Percentiles rank a stretch among this genome's conserved stretches.
These are phyloP conservation scores for Penicillium sp. DNA, from an alignment of 2,329 filamentous ascomycete species.

Conservation along the genomic window DNA sequence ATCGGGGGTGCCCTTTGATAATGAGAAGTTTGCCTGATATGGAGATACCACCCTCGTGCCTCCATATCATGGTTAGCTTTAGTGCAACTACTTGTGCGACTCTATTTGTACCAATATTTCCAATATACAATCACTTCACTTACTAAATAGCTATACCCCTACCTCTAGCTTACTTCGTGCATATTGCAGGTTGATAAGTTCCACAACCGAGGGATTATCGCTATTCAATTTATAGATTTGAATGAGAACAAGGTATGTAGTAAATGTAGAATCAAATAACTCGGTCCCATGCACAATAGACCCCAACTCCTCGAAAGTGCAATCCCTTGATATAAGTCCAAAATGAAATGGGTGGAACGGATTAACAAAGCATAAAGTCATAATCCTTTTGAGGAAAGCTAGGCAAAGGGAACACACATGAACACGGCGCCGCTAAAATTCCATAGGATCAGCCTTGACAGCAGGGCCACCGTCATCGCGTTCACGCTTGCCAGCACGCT, in stretches of 20 bases:
- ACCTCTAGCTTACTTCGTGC: neutral
- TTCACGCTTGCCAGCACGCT: constrained; percentile 53
- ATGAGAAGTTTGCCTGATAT: neutral
- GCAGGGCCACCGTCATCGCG: constrained; percentile 47
- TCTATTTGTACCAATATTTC: constrained; percentile 11
- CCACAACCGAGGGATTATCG: neutral
- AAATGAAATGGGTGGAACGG: neutral
- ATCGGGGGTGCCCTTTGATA: neutral
- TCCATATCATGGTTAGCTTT: constrained; percentile 33
- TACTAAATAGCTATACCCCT: neutral
- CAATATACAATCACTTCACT: constrained; percentile 8
- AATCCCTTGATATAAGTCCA: neutral
- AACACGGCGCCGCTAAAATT: constrained; percentile 52
- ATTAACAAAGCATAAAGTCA: constrained; percentile 20
- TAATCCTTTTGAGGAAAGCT: constrained; percentile 8
- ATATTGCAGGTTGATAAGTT: neutral
- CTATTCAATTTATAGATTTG: neutral
- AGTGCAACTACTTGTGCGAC: neutral
- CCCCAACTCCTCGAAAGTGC: neutral
- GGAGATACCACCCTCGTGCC: constrained; percentile 17
- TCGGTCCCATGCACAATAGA: neutral
- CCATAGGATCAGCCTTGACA: constrained; percentile 56
- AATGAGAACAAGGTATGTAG: neutral
- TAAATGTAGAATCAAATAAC: neutral
- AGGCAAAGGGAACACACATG: neutral